phyloP scores from a whole-genome alignment of 257 asterid genomes.

The Cruciata laevipes region DNA sequence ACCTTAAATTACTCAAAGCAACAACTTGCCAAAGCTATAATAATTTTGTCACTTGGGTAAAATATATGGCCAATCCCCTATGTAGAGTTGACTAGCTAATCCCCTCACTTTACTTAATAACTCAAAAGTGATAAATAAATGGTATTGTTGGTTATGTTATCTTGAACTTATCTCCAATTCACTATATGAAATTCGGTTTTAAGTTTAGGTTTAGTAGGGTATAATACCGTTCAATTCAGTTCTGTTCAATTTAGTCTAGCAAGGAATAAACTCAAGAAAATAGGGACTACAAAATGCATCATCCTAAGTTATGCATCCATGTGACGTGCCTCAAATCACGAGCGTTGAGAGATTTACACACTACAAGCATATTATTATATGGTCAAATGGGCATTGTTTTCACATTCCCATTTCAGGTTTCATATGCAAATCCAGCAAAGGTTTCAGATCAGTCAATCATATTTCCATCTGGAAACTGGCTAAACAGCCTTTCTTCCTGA shows the following conservation, averaged over 20 bases:
- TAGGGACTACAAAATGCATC: too few species aligned
- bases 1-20: neutral
- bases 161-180: too few species aligned
- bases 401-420: constrained; percentile 16
- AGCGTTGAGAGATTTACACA: constrained; percentile 22
- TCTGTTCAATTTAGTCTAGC: too few species aligned
- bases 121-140: neutral
- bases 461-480: constrained; percentile 13
- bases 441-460: neutral
- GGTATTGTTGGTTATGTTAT: too few species aligned
- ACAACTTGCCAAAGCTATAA: neutral
- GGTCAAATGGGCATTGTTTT: constrained; percentile 5
- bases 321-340: constrained; percentile 53
- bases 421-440: constrained; percentile 5
- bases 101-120: neutral
- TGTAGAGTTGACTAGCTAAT: neutral
- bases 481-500: neutral
- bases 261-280: too few species aligned
- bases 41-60: neutral
- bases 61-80: neutral
- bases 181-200: too few species aligned
- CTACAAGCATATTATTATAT: neutral
- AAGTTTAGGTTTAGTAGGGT: too few species aligned
- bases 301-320: constrained; percentile 21
- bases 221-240: too few species aligned